Evolutionary conservation across 805 yeast species (phyloP).

Genomic region (Komagataella kurtzmanii): DNA sequence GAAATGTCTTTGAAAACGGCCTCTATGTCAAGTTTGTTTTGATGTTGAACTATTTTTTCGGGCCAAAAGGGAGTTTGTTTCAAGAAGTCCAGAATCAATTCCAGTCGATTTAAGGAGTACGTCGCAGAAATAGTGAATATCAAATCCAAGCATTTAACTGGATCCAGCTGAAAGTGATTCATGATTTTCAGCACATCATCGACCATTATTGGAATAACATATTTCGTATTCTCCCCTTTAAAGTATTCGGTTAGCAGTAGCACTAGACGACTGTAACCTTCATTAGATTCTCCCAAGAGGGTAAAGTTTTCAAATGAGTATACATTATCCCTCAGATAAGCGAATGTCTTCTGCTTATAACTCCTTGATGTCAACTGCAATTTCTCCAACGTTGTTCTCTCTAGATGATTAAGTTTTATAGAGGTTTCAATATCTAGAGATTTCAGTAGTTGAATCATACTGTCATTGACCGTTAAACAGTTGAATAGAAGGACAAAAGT

Average conservation of each 20-base stretch:
- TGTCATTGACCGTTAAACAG: slow-evolving; percentile 10
- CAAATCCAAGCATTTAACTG: slow-evolving; percentile 53
- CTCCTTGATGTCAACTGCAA: slow-evolving; percentile 15
- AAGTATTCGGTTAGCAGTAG: slow-evolving; percentile 32
- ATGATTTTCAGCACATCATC: slow-evolving; percentile 28
- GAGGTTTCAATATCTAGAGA: slow-evolving; percentile 12
- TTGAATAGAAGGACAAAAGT: slow-evolving; percentile 12
- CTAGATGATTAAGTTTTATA: slow-evolving; percentile 15
- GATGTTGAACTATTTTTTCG: neutral
- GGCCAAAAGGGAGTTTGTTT: slow-evolving; percentile 21
- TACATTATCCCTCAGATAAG: slow-evolving; percentile 15
- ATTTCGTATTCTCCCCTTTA: slow-evolving; percentile 22
- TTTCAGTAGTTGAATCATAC: slow-evolving; percentile 10
- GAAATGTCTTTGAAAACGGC: neutral
- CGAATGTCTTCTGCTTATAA: slow-evolving; percentile 14
- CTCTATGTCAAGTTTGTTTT: neutral
- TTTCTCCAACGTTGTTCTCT: slow-evolving; percentile 11
- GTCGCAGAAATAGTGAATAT: slow-evolving; percentile 36
- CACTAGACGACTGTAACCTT: slow-evolving; percentile 61
- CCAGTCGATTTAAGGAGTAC: slow-evolving; percentile 13
- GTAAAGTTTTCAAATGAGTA: slow-evolving; percentile 29
- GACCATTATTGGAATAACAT: slow-evolving; percentile 11
- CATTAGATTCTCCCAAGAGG: slow-evolving; percentile 58
- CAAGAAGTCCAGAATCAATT: slow-evolving; percentile 25
- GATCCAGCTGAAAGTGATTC: slow-evolving; percentile 69